A percentile compares a stretch with the other conserved stretches of the same genome.
These are phyloP conservation scores for Carex littledalei DNA, from an alignment of 176 grass and related monocot species.

Conservation along the genomic window DNA sequence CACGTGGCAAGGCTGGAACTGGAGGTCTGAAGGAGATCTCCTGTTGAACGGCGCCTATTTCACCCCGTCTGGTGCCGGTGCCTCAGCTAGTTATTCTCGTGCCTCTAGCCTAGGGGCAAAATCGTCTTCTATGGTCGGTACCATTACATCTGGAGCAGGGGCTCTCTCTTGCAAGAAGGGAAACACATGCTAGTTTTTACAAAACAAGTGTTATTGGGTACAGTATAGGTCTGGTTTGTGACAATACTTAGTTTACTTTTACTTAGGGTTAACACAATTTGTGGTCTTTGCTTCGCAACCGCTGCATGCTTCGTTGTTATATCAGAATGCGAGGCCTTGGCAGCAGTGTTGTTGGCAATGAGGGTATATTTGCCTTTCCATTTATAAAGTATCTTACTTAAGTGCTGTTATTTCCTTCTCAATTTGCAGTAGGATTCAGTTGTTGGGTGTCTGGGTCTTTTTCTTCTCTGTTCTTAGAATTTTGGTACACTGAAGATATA, in stretches of 20 bases:
- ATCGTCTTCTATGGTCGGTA: conserved; percentile 22
- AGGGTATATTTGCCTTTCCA: conserved; percentile 8
- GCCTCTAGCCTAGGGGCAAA: conserved; percentile 24
- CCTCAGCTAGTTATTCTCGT: conserved; percentile 26
- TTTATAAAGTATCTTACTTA: conserved; percentile 6
- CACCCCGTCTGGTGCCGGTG: conserved; percentile 30
- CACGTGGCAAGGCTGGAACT: conserved; percentile 40
- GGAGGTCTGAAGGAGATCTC: conserved; percentile 45
- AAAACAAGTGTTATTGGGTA: conserved; percentile 15
- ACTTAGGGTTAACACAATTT: conserved; percentile 6
- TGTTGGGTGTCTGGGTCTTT: background rate
- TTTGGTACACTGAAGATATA: background rate
- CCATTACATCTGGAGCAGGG: conserved; percentile 20
- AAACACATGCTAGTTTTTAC: conserved; percentile 1
- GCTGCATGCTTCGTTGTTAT: conserved; percentile 25
- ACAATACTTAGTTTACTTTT: conserved; percentile 17
- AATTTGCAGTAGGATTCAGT: background rate
- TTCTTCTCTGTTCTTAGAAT: background rate
- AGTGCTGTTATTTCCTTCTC: background rate
- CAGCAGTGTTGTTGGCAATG: conserved; percentile 36
- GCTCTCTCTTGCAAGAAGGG: conserved; percentile 22
- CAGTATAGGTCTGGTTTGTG: background rate
- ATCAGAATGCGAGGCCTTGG: conserved; percentile 11
- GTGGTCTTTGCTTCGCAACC: conserved; percentile 27
- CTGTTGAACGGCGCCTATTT: conserved; percentile 51